These are phyloP conservation scores for Annulohypoxylon bovei DNA, from an alignment of 495 filamentous ascomycete genomes.

Conservation along the genomic window DNA sequence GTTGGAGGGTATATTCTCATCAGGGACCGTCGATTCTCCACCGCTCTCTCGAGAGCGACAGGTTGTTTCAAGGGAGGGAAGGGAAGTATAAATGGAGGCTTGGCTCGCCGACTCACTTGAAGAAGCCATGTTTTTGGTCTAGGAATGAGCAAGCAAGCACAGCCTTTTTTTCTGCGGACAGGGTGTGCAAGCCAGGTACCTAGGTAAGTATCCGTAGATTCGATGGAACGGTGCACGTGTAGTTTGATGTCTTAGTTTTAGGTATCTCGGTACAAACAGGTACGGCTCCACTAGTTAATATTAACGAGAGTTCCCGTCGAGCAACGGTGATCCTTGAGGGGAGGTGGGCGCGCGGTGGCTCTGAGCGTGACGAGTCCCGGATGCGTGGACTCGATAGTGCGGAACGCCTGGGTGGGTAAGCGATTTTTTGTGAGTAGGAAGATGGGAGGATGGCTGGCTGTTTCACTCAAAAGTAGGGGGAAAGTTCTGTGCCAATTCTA, in stretches of 20 bases:
- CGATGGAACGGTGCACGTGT: conserved; percentile 28
- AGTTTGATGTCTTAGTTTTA: conserved; percentile 21
- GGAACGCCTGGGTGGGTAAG: conserved; percentile 36
- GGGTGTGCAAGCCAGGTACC: conserved; percentile 29
- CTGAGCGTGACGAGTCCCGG: conserved; percentile 35
- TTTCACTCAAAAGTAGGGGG: conserved; percentile 5
- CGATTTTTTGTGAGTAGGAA: conserved; percentile 1
- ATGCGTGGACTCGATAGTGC: conserved; percentile 42
- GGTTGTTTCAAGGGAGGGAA: conserved; percentile 4
- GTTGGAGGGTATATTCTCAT: conserved; percentile 9
- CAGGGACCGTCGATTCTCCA: not conserved
- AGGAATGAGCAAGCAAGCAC: conserved; percentile 24
- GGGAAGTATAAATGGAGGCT: conserved; percentile 36
- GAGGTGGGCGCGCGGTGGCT: conserved; percentile 31
- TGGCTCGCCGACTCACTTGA: conserved; percentile 38
- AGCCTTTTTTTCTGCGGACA: conserved; percentile 28
- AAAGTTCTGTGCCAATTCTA: conserved; percentile 19
- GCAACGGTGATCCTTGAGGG: conserved; percentile 28
- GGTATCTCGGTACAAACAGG: conserved; percentile 14
- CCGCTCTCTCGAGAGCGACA: conserved; percentile 4
- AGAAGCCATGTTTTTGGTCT: conserved; percentile 32
- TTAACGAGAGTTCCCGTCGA: conserved; percentile 32
- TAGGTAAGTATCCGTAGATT: conserved; percentile 29
- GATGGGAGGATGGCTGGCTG: conserved; percentile 6
- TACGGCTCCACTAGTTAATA: conserved; percentile 37